phyloP scores from a whole-genome alignment of 495 filamentous ascomycete genomes.

The Lasiosphaeria miniovina region DNA sequence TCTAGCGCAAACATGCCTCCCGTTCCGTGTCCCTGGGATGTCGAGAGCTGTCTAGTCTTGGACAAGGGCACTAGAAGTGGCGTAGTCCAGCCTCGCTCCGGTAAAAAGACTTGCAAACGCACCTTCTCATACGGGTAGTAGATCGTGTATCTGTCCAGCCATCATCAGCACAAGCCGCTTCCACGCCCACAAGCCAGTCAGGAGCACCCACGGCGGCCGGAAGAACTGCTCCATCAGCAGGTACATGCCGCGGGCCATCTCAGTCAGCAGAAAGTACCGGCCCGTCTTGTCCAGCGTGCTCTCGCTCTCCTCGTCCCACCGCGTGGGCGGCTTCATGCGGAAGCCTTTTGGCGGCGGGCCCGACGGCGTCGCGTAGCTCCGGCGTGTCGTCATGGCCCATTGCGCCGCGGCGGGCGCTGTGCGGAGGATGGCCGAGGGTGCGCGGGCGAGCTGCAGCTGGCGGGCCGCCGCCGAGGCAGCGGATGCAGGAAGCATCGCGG shows the following conservation, averaged over 20 bases:
- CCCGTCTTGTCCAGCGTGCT: slow-evolving; percentile 75
- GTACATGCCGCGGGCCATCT: slow-evolving; percentile 97
- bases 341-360: slow-evolving; percentile 77
- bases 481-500: slow-evolving; percentile 25
- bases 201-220: slow-evolving; percentile 78
- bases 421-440: slow-evolving; percentile 9
- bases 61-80: too few relatives aligned
- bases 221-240: slow-evolving; percentile 98
- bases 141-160: slow-evolving; percentile 76
- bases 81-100: background rate
- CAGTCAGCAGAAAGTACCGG: slow-evolving; percentile 88
- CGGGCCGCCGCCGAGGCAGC: slow-evolving; percentile 35
- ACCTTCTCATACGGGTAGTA: slow-evolving; percentile 98
- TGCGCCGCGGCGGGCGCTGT: slow-evolving; percentile 30
- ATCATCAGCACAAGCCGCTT: background rate
- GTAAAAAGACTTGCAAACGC: slow-evolving; percentile 14
- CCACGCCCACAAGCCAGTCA: background rate
- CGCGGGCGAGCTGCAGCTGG: slow-evolving; percentile 33
- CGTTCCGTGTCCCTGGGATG: background rate
- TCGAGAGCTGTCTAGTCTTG: background rate
- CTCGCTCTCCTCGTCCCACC: slow-evolving; percentile 71
- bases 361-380: slow-evolving; percentile 69
- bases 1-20: background rate
- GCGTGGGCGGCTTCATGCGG: slow-evolving; percentile 62
- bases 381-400: slow-evolving; percentile 21